Percentiles rank a stretch among this genome's conserved stretches.
Evolutionary conservation across 2,329 filamentous ascomycete species (phyloP).

Genomic region (Ilyonectria mors-panacis): DNA sequence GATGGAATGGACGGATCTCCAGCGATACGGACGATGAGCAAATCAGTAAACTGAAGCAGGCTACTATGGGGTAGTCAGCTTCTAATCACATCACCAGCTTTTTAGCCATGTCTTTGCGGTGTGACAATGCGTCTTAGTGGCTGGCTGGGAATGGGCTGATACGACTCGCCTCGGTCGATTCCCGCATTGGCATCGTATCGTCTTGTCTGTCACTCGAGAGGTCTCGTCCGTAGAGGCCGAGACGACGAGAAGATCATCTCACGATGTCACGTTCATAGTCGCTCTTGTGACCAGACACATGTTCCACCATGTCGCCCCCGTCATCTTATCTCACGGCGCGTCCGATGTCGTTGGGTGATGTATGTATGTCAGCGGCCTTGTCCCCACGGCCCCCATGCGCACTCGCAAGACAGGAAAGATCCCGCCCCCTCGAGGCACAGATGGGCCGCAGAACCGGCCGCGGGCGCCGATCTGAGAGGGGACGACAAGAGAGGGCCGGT

Average conservation of each 20-base stretch:
- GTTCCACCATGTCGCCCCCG: not conserved
- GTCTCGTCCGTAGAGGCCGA: conserved; percentile 11
- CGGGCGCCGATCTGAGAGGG: conserved; percentile 27
- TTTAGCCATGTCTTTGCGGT: conserved; percentile 32
- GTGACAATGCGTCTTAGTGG: conserved; percentile 40
- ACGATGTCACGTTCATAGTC: not conserved
- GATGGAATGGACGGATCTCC: not conserved
- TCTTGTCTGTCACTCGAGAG: conserved; percentile 6
- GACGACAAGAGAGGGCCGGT: not conserved
- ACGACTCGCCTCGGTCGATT: conserved; percentile 36
- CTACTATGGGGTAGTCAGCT: conserved; percentile 15
- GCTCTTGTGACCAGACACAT: not conserved
- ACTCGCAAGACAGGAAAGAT: conserved; percentile 11
- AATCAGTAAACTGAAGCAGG: conserved; percentile 12
- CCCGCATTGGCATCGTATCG: conserved; percentile 26
- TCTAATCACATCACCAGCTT: conserved; percentile 22
- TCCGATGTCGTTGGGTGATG: not conserved
- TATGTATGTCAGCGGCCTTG: conserved; percentile 8
- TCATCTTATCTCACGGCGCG: not conserved
- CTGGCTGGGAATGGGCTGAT: conserved; percentile 44
- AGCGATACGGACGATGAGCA: not conserved
- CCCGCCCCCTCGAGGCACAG: conserved; percentile 16
- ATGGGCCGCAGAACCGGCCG: conserved; percentile 31
- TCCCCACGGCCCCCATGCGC: conserved; percentile 17
- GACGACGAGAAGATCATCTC: not conserved